phyloP scores from a whole-genome alignment of 192 early-diverging fungal species.

The Dispira simplex region DNA sequence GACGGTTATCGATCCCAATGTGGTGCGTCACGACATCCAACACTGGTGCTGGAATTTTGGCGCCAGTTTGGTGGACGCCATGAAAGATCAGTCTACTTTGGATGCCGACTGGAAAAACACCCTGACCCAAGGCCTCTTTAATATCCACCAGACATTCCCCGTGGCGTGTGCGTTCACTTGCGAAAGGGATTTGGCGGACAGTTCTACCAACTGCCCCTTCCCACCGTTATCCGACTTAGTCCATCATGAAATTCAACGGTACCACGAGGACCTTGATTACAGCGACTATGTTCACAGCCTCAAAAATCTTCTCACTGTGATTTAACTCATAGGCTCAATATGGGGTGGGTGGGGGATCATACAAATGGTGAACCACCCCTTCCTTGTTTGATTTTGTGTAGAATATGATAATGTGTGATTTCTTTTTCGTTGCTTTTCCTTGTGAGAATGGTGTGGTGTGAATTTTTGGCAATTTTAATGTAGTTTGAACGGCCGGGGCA shows the following conservation, averaged over 20 bases:
- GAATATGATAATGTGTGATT: too few species aligned
- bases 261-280: background rate
- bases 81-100: background rate
- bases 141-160: background rate
- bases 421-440: too few species aligned
- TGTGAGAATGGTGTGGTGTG: too few species aligned
- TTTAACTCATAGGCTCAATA: too few species aligned
- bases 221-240: background rate
- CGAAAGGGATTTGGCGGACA: background rate
- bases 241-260: background rate
- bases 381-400: too few species aligned
- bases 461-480: too few species aligned
- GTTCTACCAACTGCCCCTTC: background rate
- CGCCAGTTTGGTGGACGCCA: background rate
- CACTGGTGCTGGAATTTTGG: conserved; percentile 12
- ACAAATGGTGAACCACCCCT: too few species aligned
- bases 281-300: background rate
- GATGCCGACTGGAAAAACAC: conserved; percentile 9
- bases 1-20: background rate
- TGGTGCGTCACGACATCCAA: background rate
- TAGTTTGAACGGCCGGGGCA: too few species aligned
- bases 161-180: background rate
- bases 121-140: background rate
- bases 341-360: too few species aligned
- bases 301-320: background rate